Base-by-base conservation (phyloP, 495 filamentous ascomycete genomes). In the Cenococcum geophilum region DNA sequence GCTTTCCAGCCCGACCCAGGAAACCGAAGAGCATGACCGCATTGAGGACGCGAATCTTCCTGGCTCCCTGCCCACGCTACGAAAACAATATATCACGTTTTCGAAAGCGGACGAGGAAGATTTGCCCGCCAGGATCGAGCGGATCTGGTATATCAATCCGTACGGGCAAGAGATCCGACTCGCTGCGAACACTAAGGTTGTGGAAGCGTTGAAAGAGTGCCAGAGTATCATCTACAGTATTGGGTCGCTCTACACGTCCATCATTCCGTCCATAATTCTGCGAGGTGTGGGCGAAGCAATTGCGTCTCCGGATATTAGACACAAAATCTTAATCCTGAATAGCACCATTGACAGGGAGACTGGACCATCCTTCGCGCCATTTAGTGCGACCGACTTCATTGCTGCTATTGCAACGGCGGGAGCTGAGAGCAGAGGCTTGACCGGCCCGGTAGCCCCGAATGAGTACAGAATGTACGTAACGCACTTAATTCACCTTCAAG, bases 91-190 rank as follows among this genome's bases (percentile, higher is more conserved):
- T 68, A 89, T 97, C 65, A 73, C 75, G 23, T 93, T 96, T 75
- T 83, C 77, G 75, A 97, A 97, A 72, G 70, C 76, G 47, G 67
- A 79, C n/a, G 79, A 86, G 67, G 79, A 85, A 47, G 87, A 90
- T 57, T 79, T 97, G 8, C 80, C 87, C 0, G 80, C 86, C 6
- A 82, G 87, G 40, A 96, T 97, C 64, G 76, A 82, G 65, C 80
- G 92, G 6, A 80, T 97, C 63, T 97, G 89, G 90, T 97, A 97
- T 76, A 97, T 97, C 74, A 97, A 96, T 72, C 91, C 91, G 1
- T 97, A 96, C 75, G 92, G 92, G 25, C 82, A 86, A 67, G 91
- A 96, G 73, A 96, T 97, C 70, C 80, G 85, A 23, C 88, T 89
- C 0, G 74, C 82, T 0, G 86, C 89, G 1, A 97, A 95, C 68